phyloP scores from a whole-genome alignment of 305 asterid genomes.

The Solanum hybrid region DNA sequence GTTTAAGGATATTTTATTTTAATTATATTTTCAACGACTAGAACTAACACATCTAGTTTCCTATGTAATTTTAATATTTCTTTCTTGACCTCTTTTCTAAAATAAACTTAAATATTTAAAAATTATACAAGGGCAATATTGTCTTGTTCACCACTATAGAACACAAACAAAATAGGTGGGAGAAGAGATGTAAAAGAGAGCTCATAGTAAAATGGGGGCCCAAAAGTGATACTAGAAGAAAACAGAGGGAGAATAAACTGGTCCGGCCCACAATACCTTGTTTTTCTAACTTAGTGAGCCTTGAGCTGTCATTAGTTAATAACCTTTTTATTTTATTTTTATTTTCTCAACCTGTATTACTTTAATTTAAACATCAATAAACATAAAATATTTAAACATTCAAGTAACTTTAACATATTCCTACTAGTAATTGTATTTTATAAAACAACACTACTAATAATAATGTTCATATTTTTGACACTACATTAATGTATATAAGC shows the following conservation, averaged over 20 bases:
- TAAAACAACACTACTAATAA: not conserved
- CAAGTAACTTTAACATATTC: not conserved
- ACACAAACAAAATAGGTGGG: not conserved
- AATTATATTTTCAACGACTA: not conserved
- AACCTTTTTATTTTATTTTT: not conserved
- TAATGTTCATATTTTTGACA: not conserved
- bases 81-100: not conserved
- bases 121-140: not conserved
- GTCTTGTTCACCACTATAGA: not conserved
- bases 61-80: not conserved
- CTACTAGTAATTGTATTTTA: not conserved
- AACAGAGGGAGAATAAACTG: constrained; percentile 2
- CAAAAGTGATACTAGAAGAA: not conserved
- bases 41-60: not conserved
- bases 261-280: constrained; percentile 8
- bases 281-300: not conserved
- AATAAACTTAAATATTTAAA: not conserved
- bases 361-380: not conserved
- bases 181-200: not conserved
- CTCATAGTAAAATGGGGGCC: not conserved
- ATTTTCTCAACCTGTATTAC: not conserved
- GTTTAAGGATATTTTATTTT: no score
- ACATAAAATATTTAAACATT: not conserved
- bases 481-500: not conserved
- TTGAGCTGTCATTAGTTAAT: not conserved